Conservation (phyloP, 345 rosid species). For the Hibiscus trionum region DNA sequence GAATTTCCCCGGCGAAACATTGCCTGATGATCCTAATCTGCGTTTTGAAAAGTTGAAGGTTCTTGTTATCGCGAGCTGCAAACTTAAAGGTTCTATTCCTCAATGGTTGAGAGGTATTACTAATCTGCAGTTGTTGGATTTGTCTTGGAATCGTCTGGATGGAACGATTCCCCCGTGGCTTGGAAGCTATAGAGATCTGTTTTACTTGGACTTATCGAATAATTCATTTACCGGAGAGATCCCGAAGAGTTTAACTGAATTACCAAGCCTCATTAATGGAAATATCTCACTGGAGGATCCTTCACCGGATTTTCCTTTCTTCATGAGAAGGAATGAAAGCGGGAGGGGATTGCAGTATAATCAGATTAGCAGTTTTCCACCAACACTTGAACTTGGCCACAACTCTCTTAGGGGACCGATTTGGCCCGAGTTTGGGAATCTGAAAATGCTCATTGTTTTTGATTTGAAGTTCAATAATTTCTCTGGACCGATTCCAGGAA, state of each 20-base stretch:
- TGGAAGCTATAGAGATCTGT: conserved; percentile 33
- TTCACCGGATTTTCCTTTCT: conserved; percentile 52
- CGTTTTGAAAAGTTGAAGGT: conserved; percentile 54
- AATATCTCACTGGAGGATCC: conserved; percentile 43
- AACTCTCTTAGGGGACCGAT: conserved; percentile 38
- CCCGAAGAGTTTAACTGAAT: conserved; percentile 40
- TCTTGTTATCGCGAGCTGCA: conserved; percentile 54
- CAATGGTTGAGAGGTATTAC: conserved; percentile 47
- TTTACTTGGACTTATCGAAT: conserved; percentile 32
- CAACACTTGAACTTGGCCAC: conserved; percentile 32
- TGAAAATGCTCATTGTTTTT: conserved; percentile 41
- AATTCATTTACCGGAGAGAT: conserved; percentile 51
- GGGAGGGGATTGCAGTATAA: conserved; percentile 50
- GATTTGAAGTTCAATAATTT: conserved; percentile 34
- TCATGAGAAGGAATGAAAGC: conserved; percentile 44
- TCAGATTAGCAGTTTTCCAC: conserved; percentile 43
- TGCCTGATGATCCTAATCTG: conserved; percentile 41
- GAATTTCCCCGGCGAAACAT: conserved; percentile 50
- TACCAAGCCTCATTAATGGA: conserved; percentile 37
- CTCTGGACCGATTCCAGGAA: conserved; percentile 38
- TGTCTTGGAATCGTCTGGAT: conserved; percentile 62
- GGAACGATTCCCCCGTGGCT: conserved; percentile 55
- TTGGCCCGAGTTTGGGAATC: conserved; percentile 50
- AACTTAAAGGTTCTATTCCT: conserved; percentile 56
- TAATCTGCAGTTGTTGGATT: conserved; percentile 66